Evolutionary conservation across 169 alveolate genomes (phyloP).

Genomic region (Cryptosporidium parvum): DNA sequence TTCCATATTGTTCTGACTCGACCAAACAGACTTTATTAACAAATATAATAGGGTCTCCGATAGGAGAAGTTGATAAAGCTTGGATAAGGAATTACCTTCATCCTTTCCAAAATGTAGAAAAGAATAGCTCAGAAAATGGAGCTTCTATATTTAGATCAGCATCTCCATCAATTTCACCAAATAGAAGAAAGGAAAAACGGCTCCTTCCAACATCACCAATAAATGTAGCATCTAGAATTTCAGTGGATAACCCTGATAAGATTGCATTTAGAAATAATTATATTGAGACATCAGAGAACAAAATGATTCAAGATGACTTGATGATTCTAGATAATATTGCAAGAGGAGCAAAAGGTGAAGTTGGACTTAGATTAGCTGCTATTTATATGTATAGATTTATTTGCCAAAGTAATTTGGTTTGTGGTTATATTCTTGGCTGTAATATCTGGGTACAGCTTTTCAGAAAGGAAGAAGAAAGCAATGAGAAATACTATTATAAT

Average conservation of each 20-base stretch:
- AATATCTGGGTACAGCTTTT: conserved; percentile 35
- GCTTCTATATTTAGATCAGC: conserved; percentile 16
- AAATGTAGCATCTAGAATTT: conserved; percentile 27
- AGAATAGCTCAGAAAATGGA: background rate
- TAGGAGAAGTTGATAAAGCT: conserved; percentile 37
- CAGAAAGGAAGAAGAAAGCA: background rate
- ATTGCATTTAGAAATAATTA: conserved; percentile 19
- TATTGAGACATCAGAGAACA: conserved; percentile 4
- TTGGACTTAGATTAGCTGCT: conserved; percentile 44
- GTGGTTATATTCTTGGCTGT: conserved; percentile 39
- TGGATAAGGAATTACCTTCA: conserved; percentile 49
- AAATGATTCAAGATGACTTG: conserved; percentile 33
- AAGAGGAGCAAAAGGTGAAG: background rate
- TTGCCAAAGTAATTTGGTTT: conserved; percentile 11
- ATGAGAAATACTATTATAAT: background rate
- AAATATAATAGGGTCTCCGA: conserved; percentile 53
- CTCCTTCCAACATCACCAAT: conserved; percentile 67
- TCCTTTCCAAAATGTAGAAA: conserved; percentile 4
- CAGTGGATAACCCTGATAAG: conserved; percentile 37
- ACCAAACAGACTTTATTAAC: conserved; percentile 23
- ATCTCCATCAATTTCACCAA: conserved; percentile 48
- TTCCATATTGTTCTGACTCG: conserved; percentile 45
- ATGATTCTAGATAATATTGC: conserved; percentile 19
- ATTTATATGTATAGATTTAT: conserved; percentile 35
- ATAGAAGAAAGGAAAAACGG: conserved; percentile 42